Percentiles rank a stretch among this genome's conserved stretches.
Conservation (phyloP, 495 filamentous ascomycete species). For the Penicillium lividum region DNA sequence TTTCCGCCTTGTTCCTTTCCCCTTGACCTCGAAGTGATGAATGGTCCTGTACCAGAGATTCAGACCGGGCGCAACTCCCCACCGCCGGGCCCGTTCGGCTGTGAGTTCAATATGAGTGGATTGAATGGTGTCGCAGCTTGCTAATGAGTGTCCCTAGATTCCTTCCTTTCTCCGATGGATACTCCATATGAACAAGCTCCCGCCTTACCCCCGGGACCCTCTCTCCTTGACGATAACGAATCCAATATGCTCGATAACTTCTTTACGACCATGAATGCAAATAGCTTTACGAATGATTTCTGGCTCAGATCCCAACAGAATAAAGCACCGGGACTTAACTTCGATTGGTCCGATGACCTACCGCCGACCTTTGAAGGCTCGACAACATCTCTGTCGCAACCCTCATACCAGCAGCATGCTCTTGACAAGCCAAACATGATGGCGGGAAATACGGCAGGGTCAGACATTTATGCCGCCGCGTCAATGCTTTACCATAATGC, state of each 20-base stretch:
- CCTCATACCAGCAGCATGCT: conserved; percentile 31
- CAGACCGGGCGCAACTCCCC: conserved; percentile 34
- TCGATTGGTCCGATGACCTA: conserved; percentile 56
- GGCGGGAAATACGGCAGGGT: conserved; percentile 23
- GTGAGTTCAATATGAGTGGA: conserved; percentile 41
- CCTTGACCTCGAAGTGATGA: conserved; percentile 28
- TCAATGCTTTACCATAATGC: conserved; percentile 49
- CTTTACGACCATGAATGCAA: conserved; percentile 59
- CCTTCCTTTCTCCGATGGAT: conserved; percentile 49
- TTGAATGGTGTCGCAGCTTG: not conserved
- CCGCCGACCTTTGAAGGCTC: conserved; percentile 63
- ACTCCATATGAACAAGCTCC: conserved; percentile 58
- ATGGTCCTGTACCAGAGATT: conserved; percentile 34
- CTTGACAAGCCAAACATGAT: conserved; percentile 28
- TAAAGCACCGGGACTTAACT: conserved; percentile 48
- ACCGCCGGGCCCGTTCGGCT: conserved; percentile 58
- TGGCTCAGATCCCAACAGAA: conserved; percentile 44
- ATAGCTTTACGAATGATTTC: conserved; percentile 53
- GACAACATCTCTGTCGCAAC: conserved; percentile 61
- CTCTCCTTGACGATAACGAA: conserved; percentile 62
- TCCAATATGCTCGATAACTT: conserved; percentile 62
- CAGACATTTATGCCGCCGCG: conserved; percentile 54
- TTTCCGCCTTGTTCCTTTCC: conserved; percentile 6
- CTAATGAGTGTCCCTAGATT: conserved; percentile 29
- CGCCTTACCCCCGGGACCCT: conserved; percentile 57